Conservation (phyloP, 1,139 yeast species). For the Hansenula lynferdii region DNA sequence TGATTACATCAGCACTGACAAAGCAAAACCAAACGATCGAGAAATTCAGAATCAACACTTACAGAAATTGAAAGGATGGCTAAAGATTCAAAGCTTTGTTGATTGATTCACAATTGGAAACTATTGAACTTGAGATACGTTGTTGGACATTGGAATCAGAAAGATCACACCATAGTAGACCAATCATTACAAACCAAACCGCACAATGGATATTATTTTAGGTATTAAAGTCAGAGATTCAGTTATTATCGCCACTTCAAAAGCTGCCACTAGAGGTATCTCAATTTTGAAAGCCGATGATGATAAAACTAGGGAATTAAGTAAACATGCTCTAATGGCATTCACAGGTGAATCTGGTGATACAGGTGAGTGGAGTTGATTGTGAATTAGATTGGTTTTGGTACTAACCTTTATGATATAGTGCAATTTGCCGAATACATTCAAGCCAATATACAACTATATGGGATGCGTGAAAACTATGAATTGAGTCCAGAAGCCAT, state of each 20-base stretch:
- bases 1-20: no score
- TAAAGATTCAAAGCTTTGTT: no score
- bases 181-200: no score
- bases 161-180: not conserved
- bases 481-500: slow-evolving; percentile 83
- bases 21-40: no score
- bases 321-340: slow-evolving; percentile 78
- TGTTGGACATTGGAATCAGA: not conserved
- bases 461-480: slow-evolving; percentile 78
- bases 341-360: slow-evolving; percentile 97
- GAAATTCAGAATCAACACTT: no score
- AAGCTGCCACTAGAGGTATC: slow-evolving; percentile 92
- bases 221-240: slow-evolving; percentile 81
- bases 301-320: slow-evolving; percentile 79
- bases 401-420: slow-evolving; percentile 8
- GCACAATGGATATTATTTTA: slow-evolving; percentile 79
- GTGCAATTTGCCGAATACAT: slow-evolving; percentile 94
- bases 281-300: slow-evolving; percentile 82
- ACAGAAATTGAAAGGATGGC: no score
- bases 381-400: not conserved
- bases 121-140: no score
- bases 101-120: no score
- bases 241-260: slow-evolving; percentile 87
- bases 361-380: slow-evolving; percentile 38
- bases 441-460: slow-evolving; percentile 87